A percentile compares a stretch with the other conserved stretches of the same genome.
Conservation (phyloP, 2,329 filamentous ascomycete genomes). For the Exophiala alcalophila region DNA sequence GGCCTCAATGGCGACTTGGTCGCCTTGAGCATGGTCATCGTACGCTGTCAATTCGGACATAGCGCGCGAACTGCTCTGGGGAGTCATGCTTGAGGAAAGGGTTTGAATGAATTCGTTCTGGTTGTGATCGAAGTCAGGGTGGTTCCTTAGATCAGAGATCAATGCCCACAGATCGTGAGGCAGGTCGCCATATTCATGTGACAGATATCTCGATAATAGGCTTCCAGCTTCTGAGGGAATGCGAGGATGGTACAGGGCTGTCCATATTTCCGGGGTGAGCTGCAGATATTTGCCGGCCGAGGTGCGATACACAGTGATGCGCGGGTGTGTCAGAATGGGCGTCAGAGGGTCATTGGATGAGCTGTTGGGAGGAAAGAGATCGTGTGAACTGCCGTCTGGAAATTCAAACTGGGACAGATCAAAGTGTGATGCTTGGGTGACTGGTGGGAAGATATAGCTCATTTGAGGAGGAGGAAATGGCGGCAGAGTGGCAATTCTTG, state of each 20-base stretch:
- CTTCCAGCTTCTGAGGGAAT: constrained; percentile 6
- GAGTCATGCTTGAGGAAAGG: not conserved
- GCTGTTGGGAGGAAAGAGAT: not conserved
- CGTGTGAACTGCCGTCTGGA: not conserved
- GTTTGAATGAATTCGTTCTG: constrained; percentile 6
- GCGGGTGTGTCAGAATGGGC: constrained; percentile 4
- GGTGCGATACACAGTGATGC: constrained; percentile 5
- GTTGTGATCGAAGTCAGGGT: constrained; percentile 7
- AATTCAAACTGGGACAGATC: not conserved
- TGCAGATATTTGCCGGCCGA: constrained; percentile 13
- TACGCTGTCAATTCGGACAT: too few species aligned
- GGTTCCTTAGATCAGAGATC: constrained; percentile 7
- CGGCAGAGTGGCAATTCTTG: too few species aligned
- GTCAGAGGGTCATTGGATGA: not conserved
- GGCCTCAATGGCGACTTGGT: too few species aligned
- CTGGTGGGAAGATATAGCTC: not conserved
- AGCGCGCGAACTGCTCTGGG: too few species aligned
- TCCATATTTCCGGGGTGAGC: constrained; percentile 7
- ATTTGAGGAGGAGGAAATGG: too few species aligned
- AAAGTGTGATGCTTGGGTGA: not conserved
- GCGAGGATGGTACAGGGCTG: constrained; percentile 9
- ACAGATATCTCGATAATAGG: constrained; percentile 6
- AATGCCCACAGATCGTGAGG: constrained; percentile 13
- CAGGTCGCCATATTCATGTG: constrained; percentile 8
- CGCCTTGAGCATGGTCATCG: too few species aligned